Evolutionary conservation across 495 filamentous ascomycete species (phyloP), one percentile per base, ranked within the genome.

Genomic region (Apiosordaria backusii): DNA sequence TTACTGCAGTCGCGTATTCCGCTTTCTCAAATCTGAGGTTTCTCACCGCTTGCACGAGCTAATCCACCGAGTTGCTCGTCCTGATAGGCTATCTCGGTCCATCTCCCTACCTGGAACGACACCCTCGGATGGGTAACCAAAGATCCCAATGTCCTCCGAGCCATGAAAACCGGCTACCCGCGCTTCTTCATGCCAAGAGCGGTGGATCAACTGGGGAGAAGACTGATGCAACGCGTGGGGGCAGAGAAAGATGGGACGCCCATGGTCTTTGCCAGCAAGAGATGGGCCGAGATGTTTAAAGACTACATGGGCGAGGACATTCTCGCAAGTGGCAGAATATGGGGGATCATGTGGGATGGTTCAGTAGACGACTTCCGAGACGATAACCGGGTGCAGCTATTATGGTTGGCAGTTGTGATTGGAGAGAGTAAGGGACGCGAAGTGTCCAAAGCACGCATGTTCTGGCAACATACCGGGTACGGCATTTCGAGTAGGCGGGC

Each of bases 391-490:
- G 52, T 15, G 21, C 52, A 15, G 15, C 18, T 1, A 15, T 23
- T 55, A n/a, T 55, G 52, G 52, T 22, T 19, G 52, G 52, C 52
- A n/a, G n/a, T 55, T 55, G n/a, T 55, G 0, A n/a, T 19, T 0
- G 52, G n/a, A 3, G 52, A 55, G 52, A 71, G 71, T 24, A 72
- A 72, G 3, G 29, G 16, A 0, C 57, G 69, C 6, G n/a, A 67
- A 4, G 60, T 55, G 5, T 2, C 35, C 1, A 15, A n/a, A 18
- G 70, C 70, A 18, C 71, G 68, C 16, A 22, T 65, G 2, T 70
- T 74, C n/a, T 74, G 68, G 72, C 74, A 76, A 23, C 72, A 76
- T 26, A 71, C 72, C 2, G 74, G 72, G 1, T 74, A 67, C 6
- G 74, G 72, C 10, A 74, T 74, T 16, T 76, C 74, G n/a, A 74